Percentiles rank a stretch among this genome's conserved stretches.
phyloP scores from a whole-genome alignment of 768 basidiomycete species.

The Strobilomyces confusus region DNA sequence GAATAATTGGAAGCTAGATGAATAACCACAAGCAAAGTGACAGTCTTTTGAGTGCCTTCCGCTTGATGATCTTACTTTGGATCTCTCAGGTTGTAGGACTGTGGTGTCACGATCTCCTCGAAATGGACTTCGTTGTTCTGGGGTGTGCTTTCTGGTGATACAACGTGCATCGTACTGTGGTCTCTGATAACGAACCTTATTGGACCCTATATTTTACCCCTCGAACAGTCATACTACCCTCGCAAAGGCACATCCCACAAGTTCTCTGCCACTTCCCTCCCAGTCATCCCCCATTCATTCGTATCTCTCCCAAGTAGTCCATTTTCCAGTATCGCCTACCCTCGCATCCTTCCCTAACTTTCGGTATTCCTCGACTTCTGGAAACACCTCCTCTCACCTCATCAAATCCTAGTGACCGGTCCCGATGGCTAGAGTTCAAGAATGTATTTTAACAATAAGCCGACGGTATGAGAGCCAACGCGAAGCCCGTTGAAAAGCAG shows the following conservation, averaged over 20 bases:
- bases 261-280: constrained; percentile 32
- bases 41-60: not conserved
- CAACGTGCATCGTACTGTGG: not conserved
- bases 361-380: constrained; percentile 17
- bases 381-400: constrained; percentile 39
- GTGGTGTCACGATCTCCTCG: not conserved
- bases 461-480: constrained; percentile 37
- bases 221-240: constrained; percentile 2
- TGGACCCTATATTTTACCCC: not conserved
- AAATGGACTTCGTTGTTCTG: not conserved
- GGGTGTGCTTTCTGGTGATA: not conserved
- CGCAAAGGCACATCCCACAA: constrained; percentile 25
- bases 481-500: constrained; percentile 39
- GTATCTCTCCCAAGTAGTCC: constrained; percentile 29
- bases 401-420: constrained; percentile 37
- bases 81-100: not conserved
- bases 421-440: constrained; percentile 31
- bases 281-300: constrained; percentile 34
- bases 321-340: constrained; percentile 23
- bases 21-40: constrained; percentile 20
- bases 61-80: not conserved
- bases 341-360: constrained; percentile 27
- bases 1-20: constrained; percentile 71
- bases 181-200: not conserved
- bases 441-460: constrained; percentile 31